A percentile compares a stretch with the other conserved stretches of the same genome.
Evolutionary conservation across 805 yeast species (phyloP).

Genomic region (Metschnikowia amazonensis): DNA sequence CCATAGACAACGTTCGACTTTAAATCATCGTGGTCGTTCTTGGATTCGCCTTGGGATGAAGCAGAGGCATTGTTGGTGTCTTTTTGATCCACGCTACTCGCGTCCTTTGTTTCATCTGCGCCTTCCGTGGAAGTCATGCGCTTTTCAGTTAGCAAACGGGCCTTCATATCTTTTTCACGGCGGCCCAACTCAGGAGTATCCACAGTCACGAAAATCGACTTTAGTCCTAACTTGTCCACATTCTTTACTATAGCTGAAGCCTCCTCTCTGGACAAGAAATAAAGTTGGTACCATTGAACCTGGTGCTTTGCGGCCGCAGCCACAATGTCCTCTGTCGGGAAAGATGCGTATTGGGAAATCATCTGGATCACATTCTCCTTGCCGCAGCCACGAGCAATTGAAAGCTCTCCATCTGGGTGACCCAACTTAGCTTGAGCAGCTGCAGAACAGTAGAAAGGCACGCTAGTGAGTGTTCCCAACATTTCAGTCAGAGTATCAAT

Average conservation of each 20-base stretch:
- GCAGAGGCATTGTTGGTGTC: conserved; percentile 2
- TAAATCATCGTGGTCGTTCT: conserved; percentile 9
- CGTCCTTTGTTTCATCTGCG: not conserved
- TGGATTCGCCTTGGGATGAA: conserved; percentile 4
- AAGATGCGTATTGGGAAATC: conserved; percentile 90
- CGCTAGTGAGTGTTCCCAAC: conserved; percentile 64
- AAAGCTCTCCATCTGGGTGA: conserved; percentile 88
- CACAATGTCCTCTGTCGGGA: conserved; percentile 80
- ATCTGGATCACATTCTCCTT: conserved; percentile 70
- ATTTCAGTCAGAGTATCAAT: conserved; percentile 69
- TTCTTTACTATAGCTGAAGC: conserved; percentile 59
- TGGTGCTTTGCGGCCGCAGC: conserved; percentile 65
- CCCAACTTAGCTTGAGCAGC: conserved; percentile 92
- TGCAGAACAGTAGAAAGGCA: conserved; percentile 87
- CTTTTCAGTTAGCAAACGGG: conserved; percentile 23
- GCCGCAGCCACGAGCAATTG: conserved; percentile 79
- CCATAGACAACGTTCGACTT: conserved; percentile 11
- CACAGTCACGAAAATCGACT: conserved; percentile 82
- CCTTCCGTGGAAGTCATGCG: not conserved
- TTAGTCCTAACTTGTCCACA: conserved; percentile 55
- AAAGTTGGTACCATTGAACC: conserved; percentile 84
- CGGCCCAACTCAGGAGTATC: conserved; percentile 87
- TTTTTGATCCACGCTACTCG: not conserved
- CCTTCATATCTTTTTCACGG: conserved; percentile 46
- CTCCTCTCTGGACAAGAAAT: conserved; percentile 63